Evolutionary conservation across 2,329 filamentous ascomycete species (phyloP), one percentile per base, ranked within the genome.

Genomic region (Orbilia oligospora): DNA sequence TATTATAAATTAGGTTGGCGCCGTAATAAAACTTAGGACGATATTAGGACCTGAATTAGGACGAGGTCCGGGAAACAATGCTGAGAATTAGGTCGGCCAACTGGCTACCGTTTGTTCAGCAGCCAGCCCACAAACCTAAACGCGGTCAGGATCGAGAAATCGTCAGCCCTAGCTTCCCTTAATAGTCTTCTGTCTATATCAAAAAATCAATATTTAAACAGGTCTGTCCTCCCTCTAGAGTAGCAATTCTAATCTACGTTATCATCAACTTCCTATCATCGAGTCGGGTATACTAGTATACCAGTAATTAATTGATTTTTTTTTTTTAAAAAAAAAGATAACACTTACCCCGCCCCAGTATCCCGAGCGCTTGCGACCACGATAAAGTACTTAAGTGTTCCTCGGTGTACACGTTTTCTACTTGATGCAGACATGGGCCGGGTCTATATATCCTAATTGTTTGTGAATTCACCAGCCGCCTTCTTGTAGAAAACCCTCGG

Each of bases 391-490:
- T 20, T 20, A 46, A 16, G 12, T 6, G n/a, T 5, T 41, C 3
- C 12, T 41, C 12, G 27, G 6, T 6, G 27, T 30, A 30, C 27
- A 14, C 6, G 6, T 20, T 18, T 20, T 46, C n/a, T 46, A 20
- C 10, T 18, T 46, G 44, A 46, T 46, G 8, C 44, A 46, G 44
- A 20, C 44, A 46, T 18, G n/a, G 44, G 1, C 44, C 24, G 14
- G 22, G 27, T 30, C 18, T 30, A 48, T 49, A 49, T 49, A 49
- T 49, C 46, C 46, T 53, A 30, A 53, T 53, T 30, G 49, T 53
- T 12, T n/a, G 14, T 14, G 24, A 30, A 55, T 55, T 55, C 51
- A 55, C 51, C 51, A 55, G 48, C 48, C 48, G 48, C 5, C n/a
- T 22, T 18, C 33, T 33, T 30, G 3, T 30, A 6, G 27, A 30